These are phyloP conservation scores for Tolypocladium tundrense DNA, from an alignment of 2,329 filamentous ascomycete genomes.

Conservation along the genomic window DNA sequence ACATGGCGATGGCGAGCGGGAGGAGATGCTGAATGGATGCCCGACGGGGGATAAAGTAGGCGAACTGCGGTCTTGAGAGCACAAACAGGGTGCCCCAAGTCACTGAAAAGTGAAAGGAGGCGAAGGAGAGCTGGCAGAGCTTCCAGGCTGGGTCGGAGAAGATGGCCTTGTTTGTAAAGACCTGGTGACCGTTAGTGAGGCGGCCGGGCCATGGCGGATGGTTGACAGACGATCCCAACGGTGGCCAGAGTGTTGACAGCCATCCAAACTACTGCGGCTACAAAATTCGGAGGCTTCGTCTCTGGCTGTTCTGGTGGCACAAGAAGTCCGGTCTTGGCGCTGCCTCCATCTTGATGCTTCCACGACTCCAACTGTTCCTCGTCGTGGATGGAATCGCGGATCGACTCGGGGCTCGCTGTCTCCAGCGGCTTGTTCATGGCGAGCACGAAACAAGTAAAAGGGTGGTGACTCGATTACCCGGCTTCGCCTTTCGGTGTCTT, in stretches of 20 bases:
- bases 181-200: slow-evolving; percentile 26
- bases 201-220: slow-evolving; percentile 1
- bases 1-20: slow-evolving; percentile 57
- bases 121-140: slow-evolving; percentile 54
- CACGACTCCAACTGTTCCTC: background rate
- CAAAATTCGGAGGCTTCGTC: background rate
- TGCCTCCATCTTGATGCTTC: background rate
- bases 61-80: slow-evolving; percentile 47
- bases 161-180: slow-evolving; percentile 62
- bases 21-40: slow-evolving; percentile 46
- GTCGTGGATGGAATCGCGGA: background rate
- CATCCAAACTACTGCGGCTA: slow-evolving; percentile 38
- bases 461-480: background rate
- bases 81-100: slow-evolving; percentile 54
- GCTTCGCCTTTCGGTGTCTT: background rate
- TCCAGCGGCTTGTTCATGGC: background rate
- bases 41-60: slow-evolving; percentile 48
- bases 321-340: background rate
- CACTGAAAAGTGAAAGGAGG: slow-evolving; percentile 57
- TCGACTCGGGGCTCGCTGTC: background rate
- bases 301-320: background rate
- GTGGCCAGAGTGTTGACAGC: slow-evolving; percentile 51
- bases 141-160: slow-evolving; percentile 53
- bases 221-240: slow-evolving; percentile 44
- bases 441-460: background rate